These are phyloP conservation scores for Ustilago cynodontis DNA, from an alignment of 1,284 basidiomycete species.

Conservation along the genomic window DNA sequence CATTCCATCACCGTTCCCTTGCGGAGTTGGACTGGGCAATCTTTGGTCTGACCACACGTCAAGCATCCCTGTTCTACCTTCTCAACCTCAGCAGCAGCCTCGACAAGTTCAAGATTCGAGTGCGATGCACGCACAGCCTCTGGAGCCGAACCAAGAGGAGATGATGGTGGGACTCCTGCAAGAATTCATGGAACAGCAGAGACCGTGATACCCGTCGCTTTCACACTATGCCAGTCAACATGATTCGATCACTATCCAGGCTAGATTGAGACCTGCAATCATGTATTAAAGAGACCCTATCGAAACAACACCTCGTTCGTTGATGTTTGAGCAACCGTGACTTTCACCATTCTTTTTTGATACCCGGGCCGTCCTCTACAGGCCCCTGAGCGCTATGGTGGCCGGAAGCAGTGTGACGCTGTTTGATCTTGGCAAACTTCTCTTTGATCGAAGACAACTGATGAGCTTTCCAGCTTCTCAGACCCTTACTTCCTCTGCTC, in stretches of 20 bases:
- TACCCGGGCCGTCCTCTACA: background rate
- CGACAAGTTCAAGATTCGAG: background rate
- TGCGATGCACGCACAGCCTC: background rate
- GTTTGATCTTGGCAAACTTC: slow-evolving; percentile 19
- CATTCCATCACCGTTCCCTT: background rate
- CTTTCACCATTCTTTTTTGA: background rate
- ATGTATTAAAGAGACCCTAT: slow-evolving; percentile 1
- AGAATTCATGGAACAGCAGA: slow-evolving; percentile 15
- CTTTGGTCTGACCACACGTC: background rate
- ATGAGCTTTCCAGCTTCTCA: slow-evolving; percentile 26
- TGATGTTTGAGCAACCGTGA: too few relatives aligned
- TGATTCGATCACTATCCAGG: background rate
- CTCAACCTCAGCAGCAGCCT: slow-evolving; percentile 9
- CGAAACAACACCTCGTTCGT: background rate
- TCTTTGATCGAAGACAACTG: slow-evolving; percentile 22
- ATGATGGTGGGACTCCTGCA: slow-evolving; percentile 19
- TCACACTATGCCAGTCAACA: background rate
- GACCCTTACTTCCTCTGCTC: background rate
- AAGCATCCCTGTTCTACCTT: background rate
- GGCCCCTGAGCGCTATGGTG: background rate
- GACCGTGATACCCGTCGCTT: background rate
- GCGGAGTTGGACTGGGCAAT: background rate
- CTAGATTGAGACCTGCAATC: background rate
- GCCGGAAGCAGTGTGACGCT: background rate
- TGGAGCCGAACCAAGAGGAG: slow-evolving; percentile 12